These are phyloP conservation scores for Panaeolus papilionaceus DNA, from an alignment of 768 basidiomycete species.

Conservation along the genomic window DNA sequence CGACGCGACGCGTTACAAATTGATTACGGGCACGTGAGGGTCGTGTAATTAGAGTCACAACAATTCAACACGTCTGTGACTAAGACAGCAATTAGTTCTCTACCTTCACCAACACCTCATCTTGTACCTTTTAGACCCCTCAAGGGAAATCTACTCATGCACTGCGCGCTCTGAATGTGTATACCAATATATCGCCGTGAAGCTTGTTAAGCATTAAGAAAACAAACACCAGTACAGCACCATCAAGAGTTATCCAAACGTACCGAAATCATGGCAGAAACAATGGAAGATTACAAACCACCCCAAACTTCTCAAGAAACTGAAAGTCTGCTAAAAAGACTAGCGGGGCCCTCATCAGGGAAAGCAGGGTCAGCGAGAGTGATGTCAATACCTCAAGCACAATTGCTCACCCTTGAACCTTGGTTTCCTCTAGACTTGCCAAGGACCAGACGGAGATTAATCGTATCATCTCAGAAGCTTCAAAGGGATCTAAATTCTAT, in stretches of 20 bases:
- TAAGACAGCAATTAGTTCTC: neutral
- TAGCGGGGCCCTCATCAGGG: constrained; percentile 87
- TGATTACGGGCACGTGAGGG: neutral
- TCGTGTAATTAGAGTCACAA: neutral
- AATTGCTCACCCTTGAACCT: constrained; percentile 13
- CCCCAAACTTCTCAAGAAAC: constrained; percentile 61
- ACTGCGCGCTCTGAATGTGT: neutral
- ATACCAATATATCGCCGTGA: neutral
- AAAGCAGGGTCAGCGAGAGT: constrained; percentile 77
- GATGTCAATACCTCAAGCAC: constrained; percentile 16
- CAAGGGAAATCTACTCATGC: neutral
- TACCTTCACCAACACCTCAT: neutral
- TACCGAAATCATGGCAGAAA: neutral
- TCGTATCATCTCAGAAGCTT: constrained; percentile 86
- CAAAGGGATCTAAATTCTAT: constrained; percentile 93
- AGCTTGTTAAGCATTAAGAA: too few relatives aligned
- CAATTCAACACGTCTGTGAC: neutral
- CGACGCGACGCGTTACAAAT: constrained; percentile 1
- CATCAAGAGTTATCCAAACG: neutral
- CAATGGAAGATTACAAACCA: constrained; percentile 13
- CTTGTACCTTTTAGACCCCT: neutral
- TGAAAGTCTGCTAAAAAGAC: constrained; percentile 73
- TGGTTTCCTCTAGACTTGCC: constrained; percentile 55
- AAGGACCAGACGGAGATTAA: constrained; percentile 87
- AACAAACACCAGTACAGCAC: neutral